Conservation (phyloP, 139 green algal genomes). For the Coelastrella sp. region DNA sequence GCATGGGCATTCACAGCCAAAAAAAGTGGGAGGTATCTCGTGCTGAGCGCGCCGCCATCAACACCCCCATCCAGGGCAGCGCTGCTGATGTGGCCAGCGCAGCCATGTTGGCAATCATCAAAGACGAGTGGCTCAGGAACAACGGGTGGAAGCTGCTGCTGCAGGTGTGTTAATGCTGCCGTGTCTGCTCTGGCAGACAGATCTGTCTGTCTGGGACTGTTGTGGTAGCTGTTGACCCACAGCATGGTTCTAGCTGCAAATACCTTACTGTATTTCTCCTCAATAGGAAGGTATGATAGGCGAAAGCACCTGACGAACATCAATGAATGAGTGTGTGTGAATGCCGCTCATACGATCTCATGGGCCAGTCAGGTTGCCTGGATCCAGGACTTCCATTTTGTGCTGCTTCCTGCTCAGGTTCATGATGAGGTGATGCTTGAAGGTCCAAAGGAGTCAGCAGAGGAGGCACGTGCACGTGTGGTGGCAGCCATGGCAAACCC, state of each 20-base stretch:
- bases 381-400: neutral
- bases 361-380: neutral
- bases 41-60: conserved; percentile 93
- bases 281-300: too few species aligned
- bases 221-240: too few species aligned
- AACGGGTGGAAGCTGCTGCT: conserved; percentile 94
- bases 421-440: conserved; percentile 99
- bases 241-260: too few species aligned
- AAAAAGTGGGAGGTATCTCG: conserved; percentile 31
- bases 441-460: conserved; percentile 82
- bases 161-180: conserved; percentile 71
- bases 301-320: too few species aligned
- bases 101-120: conserved; percentile 93
- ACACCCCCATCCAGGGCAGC: conserved; percentile 97
- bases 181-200: neutral
- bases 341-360: neutral
- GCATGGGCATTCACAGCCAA: conserved; percentile 53
- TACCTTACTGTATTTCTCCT: too few species aligned
- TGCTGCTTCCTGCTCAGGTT: conserved; percentile 64
- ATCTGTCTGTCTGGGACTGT: neutral
- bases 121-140: conserved; percentile 68
- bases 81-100: conserved; percentile 95
- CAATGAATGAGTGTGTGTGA: neutral
- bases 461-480: conserved; percentile 81
- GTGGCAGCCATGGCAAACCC: conserved; percentile 90